Base-by-base conservation (phyloP, 2,329 filamentous ascomycete genomes). In the Fusarium multiceps region DNA sequence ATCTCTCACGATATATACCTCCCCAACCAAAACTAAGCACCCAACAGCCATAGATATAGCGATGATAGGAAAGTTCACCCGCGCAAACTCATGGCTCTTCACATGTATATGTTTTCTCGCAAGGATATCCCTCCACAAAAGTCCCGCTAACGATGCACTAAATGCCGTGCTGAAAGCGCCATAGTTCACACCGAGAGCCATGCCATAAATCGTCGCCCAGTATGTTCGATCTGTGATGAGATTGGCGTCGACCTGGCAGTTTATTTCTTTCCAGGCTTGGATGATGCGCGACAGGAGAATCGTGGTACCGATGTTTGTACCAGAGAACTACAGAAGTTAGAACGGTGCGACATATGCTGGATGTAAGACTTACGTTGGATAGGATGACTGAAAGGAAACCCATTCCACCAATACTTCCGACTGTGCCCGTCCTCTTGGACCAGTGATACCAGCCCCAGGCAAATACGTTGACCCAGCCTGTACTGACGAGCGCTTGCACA, bases 281-380 rank as follows among this genome's bases (percentile, higher is more conserved):
- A 93, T 87, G 9, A 93, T 86, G 5, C 91, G 88, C 11, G 87
- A 92, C 2, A 93, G 82, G 1, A 93, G 86, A 73, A 93, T 93
- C 0, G 91, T 90, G 0, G 91, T 92, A 34, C 91, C 91, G 55
- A 93, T 93, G 69, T 93, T 93, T 3, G 91, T 93, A 20, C 91
- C 91, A 0, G 91, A 89, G 71, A 93, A 93, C 90, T 93, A 28
- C 28, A 28, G 2, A 28, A 28, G 49, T 68, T 34, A 67, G 27
- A 21, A 25, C 12, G 1, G 1, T 7, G 10, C n/a, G 34, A 3
- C 10, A 7, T 37, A 7, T 13, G 11, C 3, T 6, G 0, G 2
- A 7, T 4, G 32, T 28, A 13, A 53, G 50, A 84, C 90, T 83
- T 76, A 92, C 90, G 66, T 93, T 93, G 80, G 90, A 92, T 1